Evolutionary conservation across 345 rosid species (phyloP).

Genomic region (Bruguiera gymnorhiza): DNA sequence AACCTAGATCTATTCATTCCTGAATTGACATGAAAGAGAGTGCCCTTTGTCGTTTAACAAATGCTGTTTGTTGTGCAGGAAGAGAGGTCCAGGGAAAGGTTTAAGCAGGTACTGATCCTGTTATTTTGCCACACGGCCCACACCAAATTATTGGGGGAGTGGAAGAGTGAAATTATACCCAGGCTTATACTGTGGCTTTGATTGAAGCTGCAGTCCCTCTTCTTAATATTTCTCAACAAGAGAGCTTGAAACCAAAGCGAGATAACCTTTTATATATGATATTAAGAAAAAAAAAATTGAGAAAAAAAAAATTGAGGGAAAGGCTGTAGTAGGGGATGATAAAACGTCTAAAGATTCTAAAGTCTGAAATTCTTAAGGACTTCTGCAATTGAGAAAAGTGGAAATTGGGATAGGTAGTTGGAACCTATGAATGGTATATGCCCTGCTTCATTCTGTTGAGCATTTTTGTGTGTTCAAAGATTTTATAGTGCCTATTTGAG

Average conservation of each 20-base stretch:
- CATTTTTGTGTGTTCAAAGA: too few relatives aligned
- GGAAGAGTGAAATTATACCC: neutral
- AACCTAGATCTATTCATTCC: neutral
- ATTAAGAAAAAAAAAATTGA: neutral
- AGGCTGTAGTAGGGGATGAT: neutral
- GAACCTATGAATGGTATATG: too few relatives aligned
- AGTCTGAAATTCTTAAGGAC: neutral
- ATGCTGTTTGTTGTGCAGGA: conserved; percentile 41
- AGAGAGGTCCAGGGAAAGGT: conserved; percentile 63
- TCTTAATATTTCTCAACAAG: neutral
- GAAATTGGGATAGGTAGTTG: neutral
- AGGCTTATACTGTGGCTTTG: neutral
- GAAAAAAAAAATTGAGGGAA: neutral
- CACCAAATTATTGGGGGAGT: neutral
- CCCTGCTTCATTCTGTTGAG: too few relatives aligned
- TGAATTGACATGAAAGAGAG: neutral
- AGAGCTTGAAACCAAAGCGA: neutral
- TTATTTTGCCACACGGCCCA: neutral
- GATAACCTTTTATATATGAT: neutral
- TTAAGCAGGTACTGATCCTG: conserved; percentile 47
- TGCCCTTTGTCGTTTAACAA: neutral
- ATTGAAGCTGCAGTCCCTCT: neutral
- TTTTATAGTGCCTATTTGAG: too few relatives aligned
- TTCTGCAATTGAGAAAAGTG: neutral
- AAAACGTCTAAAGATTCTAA: conserved; percentile 2